Evolutionary conservation across 2,329 filamentous ascomycete genomes (phyloP).

Genomic region (Byssoonygena ceratinophila): DNA sequence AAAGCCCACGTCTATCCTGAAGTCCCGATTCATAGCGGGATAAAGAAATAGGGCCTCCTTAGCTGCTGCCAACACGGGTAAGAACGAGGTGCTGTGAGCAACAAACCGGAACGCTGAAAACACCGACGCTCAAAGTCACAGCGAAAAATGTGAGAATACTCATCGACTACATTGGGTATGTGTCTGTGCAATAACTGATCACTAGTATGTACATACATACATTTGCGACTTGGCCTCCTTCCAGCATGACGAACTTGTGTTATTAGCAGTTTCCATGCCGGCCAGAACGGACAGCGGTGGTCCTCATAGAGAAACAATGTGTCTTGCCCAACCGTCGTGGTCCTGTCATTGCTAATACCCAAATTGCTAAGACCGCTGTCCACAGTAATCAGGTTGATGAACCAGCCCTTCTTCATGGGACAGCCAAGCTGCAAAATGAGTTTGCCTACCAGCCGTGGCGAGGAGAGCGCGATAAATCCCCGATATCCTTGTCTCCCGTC

Average conservation of each 20-base stretch:
- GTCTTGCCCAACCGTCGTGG: slow-evolving; percentile 47
- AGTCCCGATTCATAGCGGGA: slow-evolving; percentile 39
- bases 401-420: background rate
- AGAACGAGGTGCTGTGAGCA: background rate
- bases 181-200: slow-evolving; percentile 46
- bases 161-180: slow-evolving; percentile 47
- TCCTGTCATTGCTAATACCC: slow-evolving; percentile 45
- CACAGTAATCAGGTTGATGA: background rate
- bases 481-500: slow-evolving; percentile 51
- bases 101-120: slow-evolving; percentile 37
- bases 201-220: too few species aligned
- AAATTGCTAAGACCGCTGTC: slow-evolving; percentile 43
- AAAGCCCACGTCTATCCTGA: slow-evolving; percentile 45
- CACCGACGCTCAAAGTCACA: slow-evolving; percentile 44
- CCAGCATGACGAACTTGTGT: too few species aligned
- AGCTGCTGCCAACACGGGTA: background rate
- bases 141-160: slow-evolving; percentile 46
- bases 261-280: background rate
- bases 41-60: slow-evolving; percentile 37
- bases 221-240: too few species aligned
- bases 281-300: background rate
- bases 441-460: slow-evolving; percentile 33
- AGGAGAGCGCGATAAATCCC: slow-evolving; percentile 44
- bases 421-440: background rate
- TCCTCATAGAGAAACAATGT: slow-evolving; percentile 46